A percentile compares a stretch with the other conserved stretches of the same genome.
Evolutionary conservation across 2,329 filamentous ascomycete species (phyloP).

Genomic region (Coniochaeta pulveracea): DNA sequence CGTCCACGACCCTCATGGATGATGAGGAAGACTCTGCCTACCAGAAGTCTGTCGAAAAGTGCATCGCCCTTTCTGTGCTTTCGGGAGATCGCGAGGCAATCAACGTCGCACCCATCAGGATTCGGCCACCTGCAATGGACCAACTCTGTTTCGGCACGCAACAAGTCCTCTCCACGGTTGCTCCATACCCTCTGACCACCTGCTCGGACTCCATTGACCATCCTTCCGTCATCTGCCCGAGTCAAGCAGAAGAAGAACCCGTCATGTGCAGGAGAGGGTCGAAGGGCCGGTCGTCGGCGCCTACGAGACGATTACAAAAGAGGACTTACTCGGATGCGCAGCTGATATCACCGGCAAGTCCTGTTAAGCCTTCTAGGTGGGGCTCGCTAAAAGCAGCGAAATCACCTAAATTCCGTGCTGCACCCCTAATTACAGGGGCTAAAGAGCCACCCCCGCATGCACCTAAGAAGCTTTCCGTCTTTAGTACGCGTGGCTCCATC

Average conservation of each 20-base stretch:
- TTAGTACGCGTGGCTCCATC: slow-evolving; percentile 6
- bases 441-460: slow-evolving; percentile 3
- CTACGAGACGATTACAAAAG: slow-evolving; percentile 1
- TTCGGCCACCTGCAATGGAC: no score
- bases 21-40: slow-evolving; percentile 17
- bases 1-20: slow-evolving; percentile 25
- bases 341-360: no score
- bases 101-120: no score
- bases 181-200: no score
- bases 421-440: slow-evolving; percentile 8
- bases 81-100: no score
- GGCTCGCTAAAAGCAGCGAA: slow-evolving; percentile 14
- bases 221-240: no score
- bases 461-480: not conserved
- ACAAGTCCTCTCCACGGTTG: no score
- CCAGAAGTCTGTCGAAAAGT: slow-evolving; percentile 9
- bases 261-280: no score
- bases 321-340: not conserved
- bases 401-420: slow-evolving; percentile 15
- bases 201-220: no score
- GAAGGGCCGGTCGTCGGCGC: not conserved
- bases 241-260: no score
- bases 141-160: no score
- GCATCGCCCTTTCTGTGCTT: no score
- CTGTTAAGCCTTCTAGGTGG: slow-evolving; percentile 6